A percentile compares a stretch with the other conserved stretches of the same genome.
Conservation (phyloP, 1,139 yeast genomes). For the Meyerozyma carpophila region DNA sequence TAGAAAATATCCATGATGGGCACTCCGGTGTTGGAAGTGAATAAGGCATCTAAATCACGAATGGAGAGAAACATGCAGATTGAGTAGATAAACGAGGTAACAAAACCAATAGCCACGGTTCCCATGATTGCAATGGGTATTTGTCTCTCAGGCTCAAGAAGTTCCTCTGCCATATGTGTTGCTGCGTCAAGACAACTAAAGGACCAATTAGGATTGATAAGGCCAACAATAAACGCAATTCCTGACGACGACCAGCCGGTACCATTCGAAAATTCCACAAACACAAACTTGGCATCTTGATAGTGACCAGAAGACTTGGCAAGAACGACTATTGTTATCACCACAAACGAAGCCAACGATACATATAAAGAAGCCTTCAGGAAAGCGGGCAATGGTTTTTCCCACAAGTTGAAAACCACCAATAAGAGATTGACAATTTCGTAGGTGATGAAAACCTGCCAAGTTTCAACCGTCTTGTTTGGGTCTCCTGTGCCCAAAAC, state of each 20-base stretch:
- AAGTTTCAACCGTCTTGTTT: conserved; percentile 36
- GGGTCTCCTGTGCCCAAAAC: conserved; percentile 39
- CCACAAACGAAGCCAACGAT: conserved; percentile 48
- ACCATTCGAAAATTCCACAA: conserved; percentile 52
- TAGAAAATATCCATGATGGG: conserved; percentile 60
- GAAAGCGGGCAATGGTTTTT: conserved; percentile 48
- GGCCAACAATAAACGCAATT: conserved; percentile 60
- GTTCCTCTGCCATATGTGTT: conserved; percentile 68
- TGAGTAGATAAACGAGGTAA: conserved; percentile 54
- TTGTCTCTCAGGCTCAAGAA: conserved; percentile 50
- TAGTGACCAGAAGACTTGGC: conserved; percentile 49
- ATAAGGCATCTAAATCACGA: conserved; percentile 42
- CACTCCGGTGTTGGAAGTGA: conserved; percentile 48
- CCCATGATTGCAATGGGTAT: conserved; percentile 61
- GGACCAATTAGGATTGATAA: conserved; percentile 66
- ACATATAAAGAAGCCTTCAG: conserved; percentile 50
- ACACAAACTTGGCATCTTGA: conserved; percentile 55
- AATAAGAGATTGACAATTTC: conserved; percentile 36
- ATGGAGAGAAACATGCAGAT: conserved; percentile 62
- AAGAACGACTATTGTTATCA: conserved; percentile 53
- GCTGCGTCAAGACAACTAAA: conserved; percentile 68
- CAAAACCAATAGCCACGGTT: conserved; percentile 61
- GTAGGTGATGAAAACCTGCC: conserved; percentile 58
- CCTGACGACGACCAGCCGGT: conserved; percentile 63
- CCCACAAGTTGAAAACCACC: conserved; percentile 52